These are phyloP conservation scores for Ophiosphaerella korrae DNA, from an alignment of 2,329 filamentous ascomycete genomes.

Conservation along the genomic window DNA sequence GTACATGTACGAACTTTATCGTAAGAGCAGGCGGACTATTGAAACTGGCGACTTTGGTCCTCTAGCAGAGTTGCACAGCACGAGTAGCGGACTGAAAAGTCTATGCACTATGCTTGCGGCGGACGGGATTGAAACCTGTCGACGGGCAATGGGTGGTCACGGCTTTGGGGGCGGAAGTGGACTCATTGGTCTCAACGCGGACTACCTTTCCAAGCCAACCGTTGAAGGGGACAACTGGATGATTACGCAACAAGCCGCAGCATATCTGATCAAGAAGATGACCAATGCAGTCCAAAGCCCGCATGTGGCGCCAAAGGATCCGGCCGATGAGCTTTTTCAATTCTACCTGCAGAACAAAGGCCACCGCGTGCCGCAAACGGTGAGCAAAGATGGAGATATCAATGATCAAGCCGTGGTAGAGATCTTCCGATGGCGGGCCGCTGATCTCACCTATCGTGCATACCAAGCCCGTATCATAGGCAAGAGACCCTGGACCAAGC, in stretches of 20 bases:
- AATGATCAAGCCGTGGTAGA: conserved; percentile 50
- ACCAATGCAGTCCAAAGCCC: conserved; percentile 45
- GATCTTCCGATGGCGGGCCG: conserved; percentile 53
- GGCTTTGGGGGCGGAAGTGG: conserved; percentile 60
- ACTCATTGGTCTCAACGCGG: conserved; percentile 57
- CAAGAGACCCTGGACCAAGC: conserved; percentile 55
- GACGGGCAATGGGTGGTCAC: conserved; percentile 60
- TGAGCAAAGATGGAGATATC: conserved; percentile 33
- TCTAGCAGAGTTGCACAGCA: conserved; percentile 58
- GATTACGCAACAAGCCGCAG: conserved; percentile 60
- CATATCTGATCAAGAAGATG: conserved; percentile 60
- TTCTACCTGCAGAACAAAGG: conserved; percentile 45
- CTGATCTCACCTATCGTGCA: conserved; percentile 50
- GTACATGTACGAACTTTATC: conserved; percentile 59
- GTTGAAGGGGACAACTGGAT: conserved; percentile 64
- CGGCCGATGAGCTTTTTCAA: conserved; percentile 50
- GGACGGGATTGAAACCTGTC: conserved; percentile 60
- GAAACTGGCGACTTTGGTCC: conserved; percentile 57
- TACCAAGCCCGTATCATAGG: conserved; percentile 53
- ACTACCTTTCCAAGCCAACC: conserved; percentile 59
- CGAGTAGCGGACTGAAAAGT: conserved; percentile 60
- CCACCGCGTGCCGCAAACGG: conserved; percentile 30
- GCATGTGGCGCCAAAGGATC: conserved; percentile 40
- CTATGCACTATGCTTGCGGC: conserved; percentile 59
- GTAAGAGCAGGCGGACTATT: conserved; percentile 52